Conservation (phyloP, 2,329 filamentous ascomycete species). For the Exutisphaerella laricina region DNA sequence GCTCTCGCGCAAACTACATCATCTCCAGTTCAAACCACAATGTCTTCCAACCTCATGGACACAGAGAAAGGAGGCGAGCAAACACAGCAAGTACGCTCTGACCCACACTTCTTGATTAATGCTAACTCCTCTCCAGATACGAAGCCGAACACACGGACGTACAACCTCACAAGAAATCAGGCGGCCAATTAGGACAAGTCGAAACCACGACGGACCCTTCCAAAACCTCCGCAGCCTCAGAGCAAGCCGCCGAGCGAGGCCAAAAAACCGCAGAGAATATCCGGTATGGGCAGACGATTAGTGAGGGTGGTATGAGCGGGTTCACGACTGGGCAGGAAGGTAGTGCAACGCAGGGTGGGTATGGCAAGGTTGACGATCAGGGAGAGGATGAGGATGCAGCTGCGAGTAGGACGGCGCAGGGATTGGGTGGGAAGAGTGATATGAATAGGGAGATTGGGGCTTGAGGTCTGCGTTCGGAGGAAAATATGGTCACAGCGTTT, state of each 20-base stretch:
- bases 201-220: slow-evolving; percentile 31
- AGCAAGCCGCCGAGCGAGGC: slow-evolving; percentile 35
- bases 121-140: slow-evolving; percentile 41
- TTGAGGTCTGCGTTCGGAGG: too few species aligned
- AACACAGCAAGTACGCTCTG: slow-evolving; percentile 44
- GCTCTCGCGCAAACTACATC: too few species aligned
- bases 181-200: slow-evolving; percentile 49
- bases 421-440: slow-evolving; percentile 38
- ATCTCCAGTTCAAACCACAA: too few species aligned
- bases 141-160: slow-evolving; percentile 51
- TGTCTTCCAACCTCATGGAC: slow-evolving; percentile 54
- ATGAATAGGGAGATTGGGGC: slow-evolving; percentile 48
- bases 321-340: slow-evolving; percentile 41
- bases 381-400: slow-evolving; percentile 34
- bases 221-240: slow-evolving; percentile 28
- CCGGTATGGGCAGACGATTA: slow-evolving; percentile 52
- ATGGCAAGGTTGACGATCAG: slow-evolving; percentile 25
- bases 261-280: slow-evolving; percentile 49
- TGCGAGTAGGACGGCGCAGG: slow-evolving; percentile 33
- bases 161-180: slow-evolving; percentile 47
- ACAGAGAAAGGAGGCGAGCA: slow-evolving; percentile 56
- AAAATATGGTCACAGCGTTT: too few species aligned
- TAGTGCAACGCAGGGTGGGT: slow-evolving; percentile 36
- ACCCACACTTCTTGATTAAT: background rate
- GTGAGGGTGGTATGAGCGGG: slow-evolving; percentile 52